A percentile compares a stretch with the other conserved stretches of the same genome.
Conservation (phyloP, 768 basidiomycete genomes). For the Boletus rex-veris region DNA sequence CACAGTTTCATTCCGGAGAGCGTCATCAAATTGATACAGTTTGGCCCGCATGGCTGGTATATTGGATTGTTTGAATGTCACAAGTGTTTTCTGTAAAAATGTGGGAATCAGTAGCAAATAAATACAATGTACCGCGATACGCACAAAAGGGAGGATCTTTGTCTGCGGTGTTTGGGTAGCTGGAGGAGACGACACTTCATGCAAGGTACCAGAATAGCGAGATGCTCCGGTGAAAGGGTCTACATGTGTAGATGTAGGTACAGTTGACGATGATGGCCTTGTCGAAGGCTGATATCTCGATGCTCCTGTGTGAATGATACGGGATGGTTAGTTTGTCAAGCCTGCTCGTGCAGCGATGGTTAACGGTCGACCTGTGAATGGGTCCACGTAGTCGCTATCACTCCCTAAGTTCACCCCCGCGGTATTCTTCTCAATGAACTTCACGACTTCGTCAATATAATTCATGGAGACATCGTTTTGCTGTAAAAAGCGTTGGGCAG, state of each 20-base stretch:
- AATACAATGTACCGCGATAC: slow-evolving; percentile 14
- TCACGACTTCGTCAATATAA: slow-evolving; percentile 87
- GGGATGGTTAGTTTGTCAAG: neutral
- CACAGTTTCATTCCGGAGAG: slow-evolving; percentile 65
- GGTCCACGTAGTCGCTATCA: slow-evolving; percentile 70
- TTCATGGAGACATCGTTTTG: slow-evolving; percentile 76
- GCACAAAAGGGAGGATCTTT: slow-evolving; percentile 52
- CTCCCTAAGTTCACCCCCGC: slow-evolving; percentile 68
- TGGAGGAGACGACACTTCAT: slow-evolving; percentile 31
- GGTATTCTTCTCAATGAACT: slow-evolving; percentile 92
- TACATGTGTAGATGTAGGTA: slow-evolving; percentile 39
- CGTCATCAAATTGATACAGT: slow-evolving; percentile 70
- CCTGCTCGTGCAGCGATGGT: neutral
- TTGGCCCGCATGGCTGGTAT: slow-evolving; percentile 78
- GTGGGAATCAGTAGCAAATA: neutral
- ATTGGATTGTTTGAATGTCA: slow-evolving; percentile 84
- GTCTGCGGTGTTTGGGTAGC: slow-evolving; percentile 30
- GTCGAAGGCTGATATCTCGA: slow-evolving; percentile 57
- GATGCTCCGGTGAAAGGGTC: slow-evolving; percentile 77
- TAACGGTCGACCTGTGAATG: slow-evolving; percentile 70
- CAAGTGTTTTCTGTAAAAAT: slow-evolving; percentile 48
- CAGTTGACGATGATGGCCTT: slow-evolving; percentile 28
- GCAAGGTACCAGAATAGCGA: slow-evolving; percentile 49
- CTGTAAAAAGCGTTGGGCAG: slow-evolving; percentile 85
- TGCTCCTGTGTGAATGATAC: slow-evolving; percentile 41